These are phyloP conservation scores for Dactylellina sp. DNA, from an alignment of 2,329 filamentous ascomycete species.

Conservation along the genomic window DNA sequence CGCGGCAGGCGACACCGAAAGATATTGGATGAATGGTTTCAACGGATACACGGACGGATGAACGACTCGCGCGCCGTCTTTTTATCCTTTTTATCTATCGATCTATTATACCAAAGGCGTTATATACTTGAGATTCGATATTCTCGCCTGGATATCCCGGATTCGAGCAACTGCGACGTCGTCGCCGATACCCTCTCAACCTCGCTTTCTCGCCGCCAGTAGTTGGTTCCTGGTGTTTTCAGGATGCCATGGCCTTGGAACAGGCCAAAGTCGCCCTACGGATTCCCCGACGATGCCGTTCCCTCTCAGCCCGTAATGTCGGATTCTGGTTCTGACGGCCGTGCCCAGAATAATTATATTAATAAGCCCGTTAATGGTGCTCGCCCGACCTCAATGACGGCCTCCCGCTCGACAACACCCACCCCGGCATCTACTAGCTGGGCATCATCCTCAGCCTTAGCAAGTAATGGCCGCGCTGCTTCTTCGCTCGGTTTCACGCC, in stretches of 20 bases:
- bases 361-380: not conserved
- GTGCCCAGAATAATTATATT: not conserved
- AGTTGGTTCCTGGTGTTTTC: constrained; percentile 36
- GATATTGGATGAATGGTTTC: not conserved
- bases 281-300: constrained; percentile 29
- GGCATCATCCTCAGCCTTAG: not conserved
- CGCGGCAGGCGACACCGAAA: not conserved
- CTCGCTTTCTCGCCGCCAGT: constrained; percentile 19
- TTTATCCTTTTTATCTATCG: not conserved
- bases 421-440: constrained; percentile 23
- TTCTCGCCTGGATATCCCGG: constrained; percentile 41
- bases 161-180: constrained; percentile 21
- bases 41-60: not conserved
- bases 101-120: not conserved
- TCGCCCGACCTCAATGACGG: constrained; percentile 32
- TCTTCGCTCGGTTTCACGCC: constrained; percentile 47
- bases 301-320: constrained; percentile 21
- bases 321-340: not conserved
- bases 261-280: constrained; percentile 55
- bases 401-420: constrained; percentile 38
- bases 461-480: constrained; percentile 18
- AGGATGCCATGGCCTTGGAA: constrained; percentile 56
- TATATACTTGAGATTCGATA: constrained; percentile 5
- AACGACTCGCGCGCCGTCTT: not conserved
- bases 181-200: constrained; percentile 34